Percentiles rank a stretch among this genome's conserved stretches.
Conservation (phyloP, 805 yeast species). For the Kregervanrija pseudodelftensis region DNA sequence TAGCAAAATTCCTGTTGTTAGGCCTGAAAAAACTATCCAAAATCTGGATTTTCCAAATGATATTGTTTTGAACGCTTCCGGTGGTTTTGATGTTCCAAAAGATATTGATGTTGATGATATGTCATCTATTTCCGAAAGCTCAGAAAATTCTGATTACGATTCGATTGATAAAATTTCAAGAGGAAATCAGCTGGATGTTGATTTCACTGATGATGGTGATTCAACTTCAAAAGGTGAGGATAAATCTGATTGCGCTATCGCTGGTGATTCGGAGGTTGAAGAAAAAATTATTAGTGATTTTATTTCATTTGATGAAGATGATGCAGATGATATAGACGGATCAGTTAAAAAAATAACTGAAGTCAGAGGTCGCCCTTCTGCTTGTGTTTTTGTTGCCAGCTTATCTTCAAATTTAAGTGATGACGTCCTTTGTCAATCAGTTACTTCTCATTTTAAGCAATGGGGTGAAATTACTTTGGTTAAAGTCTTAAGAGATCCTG, state of each 20-base stretch:
- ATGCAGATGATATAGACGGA: slow-evolving; percentile 1
- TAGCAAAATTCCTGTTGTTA: neutral
- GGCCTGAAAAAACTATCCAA: neutral
- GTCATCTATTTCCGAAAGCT: slow-evolving; percentile 1
- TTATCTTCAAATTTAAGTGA: slow-evolving; percentile 59
- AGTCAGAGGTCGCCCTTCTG: slow-evolving; percentile 60
- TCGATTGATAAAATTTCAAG: neutral
- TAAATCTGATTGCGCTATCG: neutral
- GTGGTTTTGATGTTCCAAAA: slow-evolving; percentile 2
- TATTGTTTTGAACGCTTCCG: slow-evolving; percentile 2
- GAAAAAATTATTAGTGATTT: neutral
- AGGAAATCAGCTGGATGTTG: neutral
- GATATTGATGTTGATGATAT: slow-evolving; percentile 1
- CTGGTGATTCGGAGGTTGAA: neutral
- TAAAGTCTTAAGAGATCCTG: slow-evolving; percentile 75
- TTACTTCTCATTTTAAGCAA: slow-evolving; percentile 56
- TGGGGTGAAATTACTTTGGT: slow-evolving; percentile 71
- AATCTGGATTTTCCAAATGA: slow-evolving; percentile 3
- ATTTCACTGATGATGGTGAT: neutral
- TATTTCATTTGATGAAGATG: neutral
- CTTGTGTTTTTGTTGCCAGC: slow-evolving; percentile 89
- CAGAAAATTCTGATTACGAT: neutral
- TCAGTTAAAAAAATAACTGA: slow-evolving; percentile 16
- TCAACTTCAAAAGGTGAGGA: neutral
- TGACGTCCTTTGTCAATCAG: slow-evolving; percentile 64